Evolutionary conservation across 2,329 filamentous ascomycete species (phyloP).

Genomic region (Venturia oleaginea): DNA sequence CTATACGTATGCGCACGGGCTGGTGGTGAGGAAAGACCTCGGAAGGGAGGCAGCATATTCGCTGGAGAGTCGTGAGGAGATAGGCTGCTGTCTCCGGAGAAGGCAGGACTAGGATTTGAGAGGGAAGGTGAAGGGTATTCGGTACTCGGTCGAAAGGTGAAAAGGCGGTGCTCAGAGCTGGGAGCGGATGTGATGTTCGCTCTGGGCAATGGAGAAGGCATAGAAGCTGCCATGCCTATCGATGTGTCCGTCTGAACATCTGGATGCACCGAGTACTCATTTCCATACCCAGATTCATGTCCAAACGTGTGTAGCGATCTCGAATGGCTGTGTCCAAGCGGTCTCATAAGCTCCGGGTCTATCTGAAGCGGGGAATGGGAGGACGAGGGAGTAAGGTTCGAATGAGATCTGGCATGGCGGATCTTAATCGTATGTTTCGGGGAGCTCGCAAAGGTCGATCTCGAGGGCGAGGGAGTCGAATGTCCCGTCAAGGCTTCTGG

Average conservation of each 20-base stretch:
- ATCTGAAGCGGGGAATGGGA: slow-evolving; percentile 18
- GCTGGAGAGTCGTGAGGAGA: slow-evolving; percentile 11
- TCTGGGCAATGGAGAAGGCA: background rate
- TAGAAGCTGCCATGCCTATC: background rate
- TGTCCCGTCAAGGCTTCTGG: slow-evolving; percentile 11
- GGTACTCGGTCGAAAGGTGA: slow-evolving; percentile 2
- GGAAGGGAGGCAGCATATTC: slow-evolving; percentile 10
- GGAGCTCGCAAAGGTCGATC: slow-evolving; percentile 11
- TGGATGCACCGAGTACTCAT: background rate
- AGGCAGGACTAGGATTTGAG: slow-evolving; percentile 5
- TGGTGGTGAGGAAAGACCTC: slow-evolving; percentile 3
- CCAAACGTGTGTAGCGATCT: slow-evolving; percentile 5
- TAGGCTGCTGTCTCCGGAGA: slow-evolving; percentile 5
- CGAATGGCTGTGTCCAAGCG: slow-evolving; percentile 6
- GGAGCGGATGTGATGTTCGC: slow-evolving; percentile 9
- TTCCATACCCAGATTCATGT: background rate
- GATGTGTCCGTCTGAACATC: background rate
- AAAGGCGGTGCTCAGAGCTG: background rate
- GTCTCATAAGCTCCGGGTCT: slow-evolving; percentile 22
- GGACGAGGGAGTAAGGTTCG: slow-evolving; percentile 21
- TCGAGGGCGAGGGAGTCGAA: slow-evolving; percentile 17
- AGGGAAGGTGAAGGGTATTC: slow-evolving; percentile 9
- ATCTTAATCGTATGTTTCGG: slow-evolving; percentile 1
- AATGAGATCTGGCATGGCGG: slow-evolving; percentile 22
- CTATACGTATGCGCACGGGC: background rate